These are phyloP conservation scores for Leishmania guyanensis DNA, from an alignment of 208 protist species.

Conservation along the genomic window DNA sequence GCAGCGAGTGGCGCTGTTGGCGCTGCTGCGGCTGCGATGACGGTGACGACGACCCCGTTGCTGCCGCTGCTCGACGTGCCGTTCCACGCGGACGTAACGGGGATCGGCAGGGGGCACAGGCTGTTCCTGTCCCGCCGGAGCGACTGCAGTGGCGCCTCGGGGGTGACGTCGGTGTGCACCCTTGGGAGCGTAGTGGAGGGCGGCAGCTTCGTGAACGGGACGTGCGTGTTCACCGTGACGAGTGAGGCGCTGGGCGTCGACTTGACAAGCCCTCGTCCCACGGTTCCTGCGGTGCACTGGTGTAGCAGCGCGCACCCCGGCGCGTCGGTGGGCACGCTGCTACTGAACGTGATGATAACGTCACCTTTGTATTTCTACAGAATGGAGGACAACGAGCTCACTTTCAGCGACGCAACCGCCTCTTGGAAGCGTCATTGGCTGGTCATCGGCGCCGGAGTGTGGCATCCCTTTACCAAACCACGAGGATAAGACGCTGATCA, in stretches of 20 bases:
- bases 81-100: neutral
- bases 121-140: neutral
- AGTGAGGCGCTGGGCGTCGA: neutral
- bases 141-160: neutral
- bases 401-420: slow-evolving; percentile 5
- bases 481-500: neutral
- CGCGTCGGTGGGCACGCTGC: slow-evolving; percentile 1
- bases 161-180: neutral
- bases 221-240: slow-evolving; percentile 6
- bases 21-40: neutral
- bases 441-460: neutral
- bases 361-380: neutral
- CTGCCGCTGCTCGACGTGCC: slow-evolving; percentile 17
- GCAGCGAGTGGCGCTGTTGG: neutral
- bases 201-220: neutral
- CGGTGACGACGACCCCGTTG: slow-evolving; percentile 7
- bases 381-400: neutral
- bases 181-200: neutral
- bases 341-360: neutral
- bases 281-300: neutral
- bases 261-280: neutral
- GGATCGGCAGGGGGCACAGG: neutral
- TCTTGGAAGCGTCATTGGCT: neutral
- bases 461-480: neutral
- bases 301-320: slow-evolving; percentile 5